Base-by-base conservation (phyloP, 495 filamentous ascomycete genomes). In the Neurospora pannonica region DNA sequence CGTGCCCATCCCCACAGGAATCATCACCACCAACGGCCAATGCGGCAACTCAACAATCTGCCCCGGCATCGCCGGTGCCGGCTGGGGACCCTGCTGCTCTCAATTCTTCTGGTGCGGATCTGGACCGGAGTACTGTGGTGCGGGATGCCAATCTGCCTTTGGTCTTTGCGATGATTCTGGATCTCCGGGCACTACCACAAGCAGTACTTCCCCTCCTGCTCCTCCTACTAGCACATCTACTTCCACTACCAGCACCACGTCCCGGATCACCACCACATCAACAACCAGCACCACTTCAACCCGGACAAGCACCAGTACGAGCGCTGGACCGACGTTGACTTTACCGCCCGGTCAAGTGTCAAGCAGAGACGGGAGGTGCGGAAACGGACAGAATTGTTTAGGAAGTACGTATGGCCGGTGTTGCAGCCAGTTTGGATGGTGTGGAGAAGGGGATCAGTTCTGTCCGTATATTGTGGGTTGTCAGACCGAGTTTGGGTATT, bases 81-180 rank as follows among this genome's bases (percentile, higher is more conserved):
- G 75, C 48, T 82, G 71, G 73, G 81, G 81, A 9, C 74, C 48
- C 31, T 87, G 84, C 79, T 87, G 83, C 76, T 82, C 79, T 46
- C 80, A 84, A 46, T 82, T 84, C 80, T 85, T 85, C 46, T 89
- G 82, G 78, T 89, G 87, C 75, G 88, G 88, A 31, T 80, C 83
- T 28, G 81, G 83, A 9, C 72, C 76, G 8, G 82, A 81, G 34
- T 89, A 85, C 73, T 90, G 88, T 76, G 86, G 85, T 31, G 79
- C 79, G 19, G 87, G 87, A 0, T 90, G 88, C 71, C 85, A 87
- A 77, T 71, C 77, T 24, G 74, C 77, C 24, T 86, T 82, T 60
- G 85, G 85, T 31, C 75, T 75, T 5, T 86, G 85, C 42, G 76
- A 76, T 2, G 74, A 75, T 46, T 42, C 72, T 5, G 74, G 75